Evolutionary conservation across 192 early-diverging fungal species (phyloP).

Genomic region (Coemansia sp.): DNA sequence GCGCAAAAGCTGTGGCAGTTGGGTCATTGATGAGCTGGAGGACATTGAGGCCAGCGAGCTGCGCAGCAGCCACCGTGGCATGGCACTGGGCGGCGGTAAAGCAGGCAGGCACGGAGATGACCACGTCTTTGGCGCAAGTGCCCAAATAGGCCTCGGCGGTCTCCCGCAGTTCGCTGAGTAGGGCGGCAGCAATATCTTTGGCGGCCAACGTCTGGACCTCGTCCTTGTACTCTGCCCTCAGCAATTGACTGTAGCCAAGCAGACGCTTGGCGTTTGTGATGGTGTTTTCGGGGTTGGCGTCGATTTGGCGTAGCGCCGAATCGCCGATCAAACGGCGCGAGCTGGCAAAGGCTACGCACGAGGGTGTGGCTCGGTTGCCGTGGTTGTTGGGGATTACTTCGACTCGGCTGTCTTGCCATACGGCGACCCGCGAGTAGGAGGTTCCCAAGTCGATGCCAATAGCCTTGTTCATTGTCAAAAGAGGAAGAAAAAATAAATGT

Average conservation of each 20-base stretch:
- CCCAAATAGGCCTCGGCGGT: conserved; percentile 93
- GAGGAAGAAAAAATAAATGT: not conserved
- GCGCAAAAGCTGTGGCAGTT: conserved; percentile 97
- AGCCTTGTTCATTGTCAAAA: conserved; percentile 40
- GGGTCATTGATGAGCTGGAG: conserved; percentile 99
- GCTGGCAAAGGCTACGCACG: conserved; percentile 96
- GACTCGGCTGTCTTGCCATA: conserved; percentile 78
- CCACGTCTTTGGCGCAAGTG: conserved; percentile 79
- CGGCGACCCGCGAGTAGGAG: conserved; percentile 63
- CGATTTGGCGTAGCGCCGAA: conserved; percentile 97
- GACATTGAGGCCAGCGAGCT: conserved; percentile 95
- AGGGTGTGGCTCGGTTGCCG: conserved; percentile 98
- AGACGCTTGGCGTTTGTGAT: conserved; percentile 99
- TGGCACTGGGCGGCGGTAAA: conserved; percentile 99
- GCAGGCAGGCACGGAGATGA: conserved; percentile 97
- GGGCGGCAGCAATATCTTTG: conserved; percentile 96
- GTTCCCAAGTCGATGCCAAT: conserved; percentile 68
- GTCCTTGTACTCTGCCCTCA: conserved; percentile 94
- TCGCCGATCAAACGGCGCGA: conserved; percentile 97
- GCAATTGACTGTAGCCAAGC: conserved; percentile 80
- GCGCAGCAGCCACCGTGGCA: conserved; percentile 98
- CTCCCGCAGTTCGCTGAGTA: conserved; percentile 97
- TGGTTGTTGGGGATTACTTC: conserved; percentile 99
- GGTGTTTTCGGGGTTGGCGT: conserved; percentile 98
- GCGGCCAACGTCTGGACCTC: conserved; percentile 95